Base-by-base conservation (phyloP, 805 yeast genomes). In the Candida sphagnicola region DNA sequence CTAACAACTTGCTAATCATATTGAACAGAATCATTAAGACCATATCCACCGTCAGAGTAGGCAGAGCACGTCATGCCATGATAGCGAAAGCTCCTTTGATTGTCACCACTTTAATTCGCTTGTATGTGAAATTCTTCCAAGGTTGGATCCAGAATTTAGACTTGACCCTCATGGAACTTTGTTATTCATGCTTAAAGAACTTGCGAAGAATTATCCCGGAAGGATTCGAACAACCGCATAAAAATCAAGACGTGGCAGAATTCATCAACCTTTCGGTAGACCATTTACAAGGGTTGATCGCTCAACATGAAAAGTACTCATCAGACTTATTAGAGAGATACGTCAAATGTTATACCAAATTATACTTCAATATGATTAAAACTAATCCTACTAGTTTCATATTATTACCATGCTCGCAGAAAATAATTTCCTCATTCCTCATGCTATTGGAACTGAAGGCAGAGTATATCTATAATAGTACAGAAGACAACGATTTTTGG, bases 1-100 rank as follows among this genome's bases (percentile, higher is more conserved):
- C 83, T 8, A 78, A 78, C 54, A 86, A 88, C 51, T 50, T 78
- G 10, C 66, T 89, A 41, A 62, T 80, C 13, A 79, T 86, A 13
- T 55, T 86, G 38, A 87, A 87, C 57, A 95, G 89, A 56, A 71
- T 86, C 3, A 71, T 90, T 45, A 93, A 93, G 59, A 69, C 75
- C 3, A 60, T 91, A 18, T 73, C 90, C 1, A 65, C 82, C 39
- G 89, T 90, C 1, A 70, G 90, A 48, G 85, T 91, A 25, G 98
- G 98, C 5, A 75, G 87, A 44, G 78, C 91, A 2, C 75, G 85
- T 49, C 80, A 81, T 16, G 86, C 88, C 0, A 72, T 89, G 75
- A 93, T 84, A 54, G 66, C 77, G 35, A 80, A 84, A 43, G 75
- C 85, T 0, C 86, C 87, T 0, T 58, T 76, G 3, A 60, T 90